phyloP scores from a whole-genome alignment of 139 green algal genomes.

The Tetradesmus lagerheimii region DNA sequence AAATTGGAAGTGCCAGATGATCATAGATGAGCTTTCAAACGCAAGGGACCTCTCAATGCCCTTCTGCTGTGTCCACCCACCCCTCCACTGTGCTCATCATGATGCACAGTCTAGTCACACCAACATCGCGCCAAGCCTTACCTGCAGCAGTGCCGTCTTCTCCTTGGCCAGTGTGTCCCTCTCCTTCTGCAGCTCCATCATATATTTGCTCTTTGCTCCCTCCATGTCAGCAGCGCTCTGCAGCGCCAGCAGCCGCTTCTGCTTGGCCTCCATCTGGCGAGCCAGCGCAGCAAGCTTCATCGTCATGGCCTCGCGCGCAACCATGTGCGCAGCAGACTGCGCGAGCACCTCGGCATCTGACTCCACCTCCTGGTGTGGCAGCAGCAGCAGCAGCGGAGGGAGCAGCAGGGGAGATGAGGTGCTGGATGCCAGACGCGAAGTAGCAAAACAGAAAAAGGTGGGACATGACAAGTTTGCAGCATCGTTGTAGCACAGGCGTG shows the following conservation, averaged over 20 bases:
- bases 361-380: conserved; percentile 8
- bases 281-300: conserved; percentile 52
- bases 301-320: conserved; percentile 65
- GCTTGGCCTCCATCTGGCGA: conserved; percentile 66
- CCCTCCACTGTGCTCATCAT: background rate
- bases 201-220: conserved; percentile 75
- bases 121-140: background rate
- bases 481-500: too few relatives aligned
- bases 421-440: too few relatives aligned
- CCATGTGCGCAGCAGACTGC: conserved; percentile 46
- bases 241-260: conserved; percentile 67
- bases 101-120: background rate
- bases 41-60: too few relatives aligned
- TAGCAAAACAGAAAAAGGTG: too few relatives aligned
- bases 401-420: background rate
- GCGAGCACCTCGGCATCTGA: conserved; percentile 39
- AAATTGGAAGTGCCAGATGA: too few relatives aligned
- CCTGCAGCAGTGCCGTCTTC: conserved; percentile 61
- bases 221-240: conserved; percentile 48
- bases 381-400: background rate
- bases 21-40: background rate
- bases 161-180: conserved; percentile 63
- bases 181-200: conserved; percentile 68
- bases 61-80: too few relatives aligned
- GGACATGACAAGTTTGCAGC: too few relatives aligned